Conservation (phyloP, 306 rosid genomes). For the Urtica urens region DNA sequence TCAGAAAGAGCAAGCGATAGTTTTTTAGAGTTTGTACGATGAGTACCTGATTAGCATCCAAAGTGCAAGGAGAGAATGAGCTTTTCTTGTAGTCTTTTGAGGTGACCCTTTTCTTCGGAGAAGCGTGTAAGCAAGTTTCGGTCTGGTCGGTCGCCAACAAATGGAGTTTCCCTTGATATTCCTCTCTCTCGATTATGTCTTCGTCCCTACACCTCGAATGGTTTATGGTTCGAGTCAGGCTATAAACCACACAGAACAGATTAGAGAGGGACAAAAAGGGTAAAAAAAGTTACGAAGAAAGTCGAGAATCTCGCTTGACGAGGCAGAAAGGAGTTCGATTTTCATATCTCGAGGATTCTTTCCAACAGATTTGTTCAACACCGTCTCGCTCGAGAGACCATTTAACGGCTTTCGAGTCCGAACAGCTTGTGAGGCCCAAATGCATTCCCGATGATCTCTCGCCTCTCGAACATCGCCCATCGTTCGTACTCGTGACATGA, state of each 20-base stretch:
- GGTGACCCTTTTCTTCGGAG: constrained; percentile 53
- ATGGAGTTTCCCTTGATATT: constrained; percentile 50
- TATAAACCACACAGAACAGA: too few species aligned
- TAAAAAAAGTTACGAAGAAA: constrained; percentile 39
- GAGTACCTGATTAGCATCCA: constrained; percentile 70
- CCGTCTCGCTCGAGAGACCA: constrained; percentile 47
- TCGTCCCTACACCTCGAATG: constrained; percentile 50
- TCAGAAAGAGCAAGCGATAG: background rate
- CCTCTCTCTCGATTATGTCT: constrained; percentile 24
- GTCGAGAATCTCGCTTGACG: constrained; percentile 44
- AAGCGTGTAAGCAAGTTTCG: constrained; percentile 59
- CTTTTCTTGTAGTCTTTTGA: constrained; percentile 44
- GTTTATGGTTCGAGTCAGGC: too few species aligned
- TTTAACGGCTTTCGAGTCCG: constrained; percentile 50
- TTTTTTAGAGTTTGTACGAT: too few species aligned
- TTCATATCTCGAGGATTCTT: constrained; percentile 22
- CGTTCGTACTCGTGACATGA: constrained; percentile 23
- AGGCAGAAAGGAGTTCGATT: constrained; percentile 47
- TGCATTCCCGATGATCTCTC: constrained; percentile 17
- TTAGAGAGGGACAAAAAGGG: constrained; percentile 14
- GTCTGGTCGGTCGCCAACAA: constrained; percentile 32
- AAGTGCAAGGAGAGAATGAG: constrained; percentile 58
- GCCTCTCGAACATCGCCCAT: constrained; percentile 22
- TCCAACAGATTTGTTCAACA: constrained; percentile 69
- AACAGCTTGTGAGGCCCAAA: constrained; percentile 49